phyloP scores from a whole-genome alignment of 78 protist genomes.

The Dictyostelium intermedium region DNA sequence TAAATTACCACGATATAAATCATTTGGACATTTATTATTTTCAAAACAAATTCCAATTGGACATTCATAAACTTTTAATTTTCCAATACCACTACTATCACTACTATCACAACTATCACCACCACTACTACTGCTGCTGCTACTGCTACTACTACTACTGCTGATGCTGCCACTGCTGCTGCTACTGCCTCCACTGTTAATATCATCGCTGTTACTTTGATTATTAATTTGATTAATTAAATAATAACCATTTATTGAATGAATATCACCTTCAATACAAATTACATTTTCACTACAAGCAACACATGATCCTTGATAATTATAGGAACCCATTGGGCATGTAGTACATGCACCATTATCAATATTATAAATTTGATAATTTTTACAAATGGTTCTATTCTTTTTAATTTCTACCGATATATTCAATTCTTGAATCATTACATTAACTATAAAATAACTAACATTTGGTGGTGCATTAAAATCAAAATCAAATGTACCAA shows the following conservation, averaged over 20 bases:
- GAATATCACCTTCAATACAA: not conserved
- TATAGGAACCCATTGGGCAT: not conserved
- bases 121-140: too few relatives aligned
- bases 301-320: not conserved
- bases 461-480: not conserved
- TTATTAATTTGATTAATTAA: not conserved
- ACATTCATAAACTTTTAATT: not conserved
- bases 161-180: too few relatives aligned
- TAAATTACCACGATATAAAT: not conserved
- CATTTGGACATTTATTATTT: not conserved
- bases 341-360: not conserved
- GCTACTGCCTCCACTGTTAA: not conserved
- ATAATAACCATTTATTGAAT: not conserved
- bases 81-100: not conserved
- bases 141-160: too few relatives aligned
- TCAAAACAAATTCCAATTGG: not conserved
- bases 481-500: not conserved
- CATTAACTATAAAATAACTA: not conserved
- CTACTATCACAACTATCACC: not conserved
- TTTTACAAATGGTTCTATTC: not conserved
- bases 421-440: not conserved
- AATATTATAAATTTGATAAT: not conserved
- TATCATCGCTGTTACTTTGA: too few relatives aligned
- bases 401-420: not conserved
- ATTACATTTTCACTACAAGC: not conserved